A percentile compares a stretch with the other conserved stretches of the same genome.
Evolutionary conservation across 768 basidiomycete species (phyloP).

Genomic region (Mycena vulgaris): DNA sequence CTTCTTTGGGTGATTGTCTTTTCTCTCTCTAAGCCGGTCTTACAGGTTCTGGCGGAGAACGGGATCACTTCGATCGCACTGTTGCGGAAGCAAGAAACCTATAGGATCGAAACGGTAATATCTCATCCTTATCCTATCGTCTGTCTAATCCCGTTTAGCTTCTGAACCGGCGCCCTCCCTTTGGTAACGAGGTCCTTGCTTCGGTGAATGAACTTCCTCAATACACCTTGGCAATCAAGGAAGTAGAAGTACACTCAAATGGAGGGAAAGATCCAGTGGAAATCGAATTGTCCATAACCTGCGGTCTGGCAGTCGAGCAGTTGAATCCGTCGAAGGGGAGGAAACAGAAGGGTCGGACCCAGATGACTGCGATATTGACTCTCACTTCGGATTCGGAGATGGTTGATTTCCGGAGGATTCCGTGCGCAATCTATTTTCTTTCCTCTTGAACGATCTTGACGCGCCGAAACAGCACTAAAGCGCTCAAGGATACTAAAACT

Average conservation of each 20-base stretch:
- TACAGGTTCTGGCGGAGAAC: slow-evolving; percentile 80
- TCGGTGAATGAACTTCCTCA: slow-evolving; percentile 75
- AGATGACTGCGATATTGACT: slow-evolving; percentile 82
- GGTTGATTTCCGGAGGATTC: slow-evolving; percentile 85
- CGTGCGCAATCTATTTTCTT: slow-evolving; percentile 59
- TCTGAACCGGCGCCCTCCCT: slow-evolving; percentile 81
- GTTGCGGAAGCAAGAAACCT: slow-evolving; percentile 69
- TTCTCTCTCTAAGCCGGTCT: not conserved
- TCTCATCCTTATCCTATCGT: slow-evolving; percentile 4
- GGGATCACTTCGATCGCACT: slow-evolving; percentile 76
- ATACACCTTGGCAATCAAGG: slow-evolving; percentile 69
- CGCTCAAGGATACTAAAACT: slow-evolving; percentile 69
- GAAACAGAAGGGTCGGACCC: slow-evolving; percentile 61
- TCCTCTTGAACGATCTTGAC: slow-evolving; percentile 1
- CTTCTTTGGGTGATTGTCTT: not conserved
- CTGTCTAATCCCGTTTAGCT: slow-evolving; percentile 59
- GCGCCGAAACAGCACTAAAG: slow-evolving; percentile 70
- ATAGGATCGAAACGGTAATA: slow-evolving; percentile 75
- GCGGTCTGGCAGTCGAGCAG: slow-evolving; percentile 61
- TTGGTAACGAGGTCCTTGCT: slow-evolving; percentile 79
- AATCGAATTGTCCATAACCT: slow-evolving; percentile 70
- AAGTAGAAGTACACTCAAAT: slow-evolving; percentile 60
- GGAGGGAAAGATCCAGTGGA: slow-evolving; percentile 69
- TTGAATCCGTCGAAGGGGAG: slow-evolving; percentile 53
- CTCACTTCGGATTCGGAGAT: slow-evolving; percentile 82